Evolutionary conservation across 495 filamentous ascomycete genomes (phyloP), one percentile per base, ranked within the genome.

Genomic region (Penicillium pancosmium): DNA sequence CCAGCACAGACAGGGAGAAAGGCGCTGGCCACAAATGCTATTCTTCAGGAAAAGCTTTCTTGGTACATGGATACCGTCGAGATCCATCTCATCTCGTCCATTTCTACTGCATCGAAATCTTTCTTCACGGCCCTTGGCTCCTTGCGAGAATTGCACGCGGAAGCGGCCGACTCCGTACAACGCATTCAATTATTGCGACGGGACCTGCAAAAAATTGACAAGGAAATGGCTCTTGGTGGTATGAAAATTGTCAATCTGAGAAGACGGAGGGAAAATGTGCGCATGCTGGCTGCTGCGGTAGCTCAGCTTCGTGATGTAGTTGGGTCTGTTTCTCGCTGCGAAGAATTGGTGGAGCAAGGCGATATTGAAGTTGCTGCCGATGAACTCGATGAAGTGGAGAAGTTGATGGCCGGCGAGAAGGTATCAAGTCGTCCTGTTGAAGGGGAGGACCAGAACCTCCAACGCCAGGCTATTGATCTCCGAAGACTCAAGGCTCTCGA

Each of bases 1-100:
- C 88, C 91, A 1, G 70, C 70, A 9, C 65, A 68, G 8, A 72
- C 69, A 12, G 80, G 79, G 33, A 82, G 94, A 44, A 97, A 97
- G 71, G 91, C 90, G 15, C 80, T 98, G 4, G 93, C 95, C 35
- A 97, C 92, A 0, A 99, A 99, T 75, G 94, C 94, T 1, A 98
- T 99, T 47, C 75, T 99, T n/a, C 94, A 99, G 69, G 94, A 99
- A 68, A 99, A 99, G 69, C 80, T 99, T 4, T 97, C 93, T 2
- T 99, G 94, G 94, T 99, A 99, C 65, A 97, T 99, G 94, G 94
- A 99, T 69, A 99, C 95, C 0, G 90, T 99, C 18, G 94, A 99
- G 67, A 91, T 98, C 51, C 94, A 99, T 69, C 81, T 99, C 9
- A 98, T 99, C 56, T 92, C 90, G 3, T 96, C 92, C 0, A 98